These are phyloP conservation scores for Debaryomyces psychrophilus DNA, from an alignment of 1,139 yeast genomes.

Conservation along the genomic window DNA sequence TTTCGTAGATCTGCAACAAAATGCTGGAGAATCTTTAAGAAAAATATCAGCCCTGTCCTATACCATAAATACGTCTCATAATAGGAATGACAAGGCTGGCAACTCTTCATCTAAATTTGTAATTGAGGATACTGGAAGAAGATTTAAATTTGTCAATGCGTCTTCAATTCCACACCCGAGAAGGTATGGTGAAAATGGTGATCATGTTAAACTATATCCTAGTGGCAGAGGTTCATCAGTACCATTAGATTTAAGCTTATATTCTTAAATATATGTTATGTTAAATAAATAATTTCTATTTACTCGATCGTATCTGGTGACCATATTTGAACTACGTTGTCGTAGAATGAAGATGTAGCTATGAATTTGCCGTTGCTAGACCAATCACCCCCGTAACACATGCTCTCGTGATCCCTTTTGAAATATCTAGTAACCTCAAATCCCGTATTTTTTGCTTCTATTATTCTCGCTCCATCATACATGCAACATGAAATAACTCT, in stretches of 20 bases:
- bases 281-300: constrained; percentile 2
- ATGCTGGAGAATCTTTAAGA: constrained; percentile 53
- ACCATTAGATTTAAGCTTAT: constrained; percentile 66
- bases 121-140: constrained; percentile 63
- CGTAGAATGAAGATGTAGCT: constrained; percentile 91
- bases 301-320: constrained; percentile 22
- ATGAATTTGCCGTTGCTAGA: constrained; percentile 46
- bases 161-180: constrained; percentile 83
- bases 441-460: constrained; percentile 37
- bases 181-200: constrained; percentile 56
- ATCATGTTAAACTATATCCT: constrained; percentile 75
- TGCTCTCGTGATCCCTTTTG: constrained; percentile 79
- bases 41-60: constrained; percentile 62
- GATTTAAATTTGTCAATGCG: constrained; percentile 73
- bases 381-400: constrained; percentile 98
- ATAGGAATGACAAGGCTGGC: constrained; percentile 20
- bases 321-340: constrained; percentile 80
- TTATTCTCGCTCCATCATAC: constrained; percentile 90
- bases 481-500: constrained; percentile 80
- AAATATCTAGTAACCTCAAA: constrained; percentile 52
- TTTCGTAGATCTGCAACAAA: constrained; percentile 44
- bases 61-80: constrained; percentile 43
- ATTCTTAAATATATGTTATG: constrained; percentile 8
- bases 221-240: constrained; percentile 96
- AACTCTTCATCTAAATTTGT: constrained; percentile 31